A percentile compares a stretch with the other conserved stretches of the same genome.
Conservation (phyloP, 768 basidiomycete species). For the Cantharellus cinnabarinus region DNA sequence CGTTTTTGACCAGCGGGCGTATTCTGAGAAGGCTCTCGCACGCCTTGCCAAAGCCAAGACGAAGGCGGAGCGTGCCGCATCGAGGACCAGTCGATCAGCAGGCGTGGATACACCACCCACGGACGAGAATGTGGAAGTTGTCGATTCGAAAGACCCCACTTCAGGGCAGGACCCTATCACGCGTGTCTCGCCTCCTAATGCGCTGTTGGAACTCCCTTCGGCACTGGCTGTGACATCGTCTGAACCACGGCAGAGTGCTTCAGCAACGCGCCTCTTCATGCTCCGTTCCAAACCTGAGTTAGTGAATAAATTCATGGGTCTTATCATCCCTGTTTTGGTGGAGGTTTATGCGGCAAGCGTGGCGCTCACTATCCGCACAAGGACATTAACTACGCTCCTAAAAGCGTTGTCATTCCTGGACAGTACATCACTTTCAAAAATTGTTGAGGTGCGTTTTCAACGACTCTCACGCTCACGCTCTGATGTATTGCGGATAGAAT, state of each 20-base stretch:
- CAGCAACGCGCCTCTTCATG: conserved; percentile 37
- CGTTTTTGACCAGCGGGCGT: conserved; percentile 79
- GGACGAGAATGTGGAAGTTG: background rate
- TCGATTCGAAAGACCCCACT: background rate
- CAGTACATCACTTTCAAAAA: conserved; percentile 46
- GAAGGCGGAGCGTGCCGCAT: conserved; percentile 28
- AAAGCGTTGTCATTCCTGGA: conserved; percentile 86
- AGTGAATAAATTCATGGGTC: conserved; percentile 65
- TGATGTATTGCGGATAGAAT: conserved; percentile 27
- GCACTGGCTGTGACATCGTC: background rate
- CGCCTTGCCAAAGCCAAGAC: conserved; percentile 64
- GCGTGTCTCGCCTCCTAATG: background rate
- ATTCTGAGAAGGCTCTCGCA: conserved; percentile 68
- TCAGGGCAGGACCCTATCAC: background rate
- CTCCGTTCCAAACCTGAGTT: conserved; percentile 54
- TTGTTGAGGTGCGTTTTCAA: conserved; percentile 43
- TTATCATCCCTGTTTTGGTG: conserved; percentile 82
- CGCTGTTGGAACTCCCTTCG: background rate
- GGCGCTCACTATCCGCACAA: conserved; percentile 63
- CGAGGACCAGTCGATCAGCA: conserved; percentile 4
- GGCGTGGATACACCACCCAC: background rate
- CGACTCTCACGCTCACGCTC: background rate
- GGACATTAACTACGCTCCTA: conserved; percentile 69
- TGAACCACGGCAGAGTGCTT: conserved; percentile 18
- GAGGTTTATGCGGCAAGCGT: conserved; percentile 99